These are phyloP conservation scores for Colletotrichum musae DNA, from an alignment of 2,329 filamentous ascomycete genomes.

Conservation along the genomic window DNA sequence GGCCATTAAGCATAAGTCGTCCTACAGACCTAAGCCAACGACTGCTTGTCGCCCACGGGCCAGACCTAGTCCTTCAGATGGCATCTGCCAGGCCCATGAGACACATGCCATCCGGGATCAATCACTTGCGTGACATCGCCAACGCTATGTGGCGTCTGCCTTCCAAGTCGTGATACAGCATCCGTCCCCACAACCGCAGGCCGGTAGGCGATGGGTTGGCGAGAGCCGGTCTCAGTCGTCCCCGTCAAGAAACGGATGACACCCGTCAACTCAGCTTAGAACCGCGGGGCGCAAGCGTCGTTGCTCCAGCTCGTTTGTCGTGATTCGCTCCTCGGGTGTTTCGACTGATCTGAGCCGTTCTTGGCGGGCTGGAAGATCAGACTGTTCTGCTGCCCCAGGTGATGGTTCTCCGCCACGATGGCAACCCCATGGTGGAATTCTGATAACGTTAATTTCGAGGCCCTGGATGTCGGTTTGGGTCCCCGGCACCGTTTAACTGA, in stretches of 20 bases:
- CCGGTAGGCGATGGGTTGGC: conserved; percentile 18
- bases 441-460: conserved; percentile 8
- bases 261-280: conserved; percentile 27
- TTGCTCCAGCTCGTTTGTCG: not conserved
- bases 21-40: not conserved
- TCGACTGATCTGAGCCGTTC: conserved; percentile 40
- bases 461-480: not conserved
- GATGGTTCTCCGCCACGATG: conserved; percentile 7
- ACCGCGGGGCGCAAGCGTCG: not conserved
- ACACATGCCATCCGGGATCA: conserved; percentile 26
- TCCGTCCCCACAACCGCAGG: conserved; percentile 22
- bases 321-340: conserved; percentile 31
- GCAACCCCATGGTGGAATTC: not conserved
- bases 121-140: conserved; percentile 12
- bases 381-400: conserved; percentile 19
- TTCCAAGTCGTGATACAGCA: conserved; percentile 14
- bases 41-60: not conserved
- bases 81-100: conserved; percentile 30
- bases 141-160: conserved; percentile 12
- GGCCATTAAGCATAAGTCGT: conserved; percentile 34
- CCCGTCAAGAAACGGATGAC: conserved; percentile 31
- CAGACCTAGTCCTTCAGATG: conserved; percentile 26
- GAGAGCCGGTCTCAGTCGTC: conserved; percentile 31
- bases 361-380: conserved; percentile 34
- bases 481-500: not conserved